Base-by-base conservation (phyloP, 192 early-diverging fungal genomes). In the Diversispora epigaea region DNA sequence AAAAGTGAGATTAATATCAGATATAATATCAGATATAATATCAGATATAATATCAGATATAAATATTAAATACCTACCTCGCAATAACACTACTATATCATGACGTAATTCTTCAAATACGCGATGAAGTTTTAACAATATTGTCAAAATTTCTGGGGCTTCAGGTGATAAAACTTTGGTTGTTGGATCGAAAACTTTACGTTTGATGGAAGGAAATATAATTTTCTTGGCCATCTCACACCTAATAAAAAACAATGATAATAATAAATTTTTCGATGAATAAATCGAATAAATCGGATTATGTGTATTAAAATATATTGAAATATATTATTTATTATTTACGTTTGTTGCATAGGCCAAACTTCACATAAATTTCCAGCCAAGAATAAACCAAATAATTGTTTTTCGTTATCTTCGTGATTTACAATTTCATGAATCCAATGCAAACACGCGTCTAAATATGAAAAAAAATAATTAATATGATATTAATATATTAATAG, bases 261-360 rank as follows among this genome's bases (percentile, higher is more conserved):
- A 43, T 44, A 7, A n/a, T 44, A 5, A 45, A 11, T 44, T 11
- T 44, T 41, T 17, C 14, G 17, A 10, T 14, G 11, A 0, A 17
- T 40, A 9, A 5, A 43, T 19, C 10, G 4, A 43, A n/a, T 6
- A 41, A 64, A 43, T 41, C 9, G 40, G 43, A 64, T 17, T 32
- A 11, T 22, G 17, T 2, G 6, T 3, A 63, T 49, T 11, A 11
- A 17, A 54, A 54, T 0, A 54, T 54, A 14, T 3, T 50, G 14
- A 54, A 54, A 54, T 4, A 4, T 54, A 17, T 7, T 54, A 32
- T 32, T 32, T 32, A 32, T 32, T 32, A 46, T 11, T 40, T 69
- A 69, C 68, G 68, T 69, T 69, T 32, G 21, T n/a, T 52, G 46
- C 68, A 69, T 69, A 12, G 68, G 68, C 68, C 68, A 69, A 17